Conservation (phyloP, 768 basidiomycete genomes). For the Suillus subalutaceus region DNA sequence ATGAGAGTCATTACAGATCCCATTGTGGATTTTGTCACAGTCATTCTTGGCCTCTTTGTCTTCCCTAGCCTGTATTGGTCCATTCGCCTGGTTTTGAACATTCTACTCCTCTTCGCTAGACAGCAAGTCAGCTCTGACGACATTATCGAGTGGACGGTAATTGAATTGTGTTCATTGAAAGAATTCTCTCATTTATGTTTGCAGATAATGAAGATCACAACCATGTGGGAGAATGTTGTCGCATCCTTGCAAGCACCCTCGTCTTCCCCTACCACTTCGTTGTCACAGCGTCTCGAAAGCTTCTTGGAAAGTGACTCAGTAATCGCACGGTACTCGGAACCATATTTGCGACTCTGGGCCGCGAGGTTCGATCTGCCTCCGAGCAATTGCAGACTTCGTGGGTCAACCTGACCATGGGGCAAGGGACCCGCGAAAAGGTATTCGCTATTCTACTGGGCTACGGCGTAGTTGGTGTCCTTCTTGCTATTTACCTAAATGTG, state of each 20-base stretch:
- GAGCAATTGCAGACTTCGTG: conserved; percentile 50
- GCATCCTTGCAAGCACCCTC: conserved; percentile 15
- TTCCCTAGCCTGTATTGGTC: conserved; percentile 44
- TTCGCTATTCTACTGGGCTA: conserved; percentile 82
- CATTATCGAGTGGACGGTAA: conserved; percentile 42
- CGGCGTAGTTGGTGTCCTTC: conserved; percentile 55
- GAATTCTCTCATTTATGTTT: conserved; percentile 9
- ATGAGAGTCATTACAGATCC: conserved; percentile 87
- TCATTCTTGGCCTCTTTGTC: conserved; percentile 50
- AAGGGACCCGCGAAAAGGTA: conserved; percentile 61
- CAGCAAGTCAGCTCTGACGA: conserved; percentile 35
- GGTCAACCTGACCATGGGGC: conserved; percentile 63
- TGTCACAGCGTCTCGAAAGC: conserved; percentile 31
- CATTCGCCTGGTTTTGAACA: conserved; percentile 28
- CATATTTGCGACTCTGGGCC: conserved; percentile 62
- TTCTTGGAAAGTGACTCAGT: conserved; percentile 41
- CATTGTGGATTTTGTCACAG: conserved; percentile 66
- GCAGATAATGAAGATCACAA: conserved; percentile 35
- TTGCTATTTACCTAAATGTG: conserved; percentile 74
- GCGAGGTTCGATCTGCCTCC: conserved; percentile 48
- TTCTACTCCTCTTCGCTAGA: conserved; percentile 29
- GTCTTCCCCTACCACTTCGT: conserved; percentile 19
- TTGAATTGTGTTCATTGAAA: background rate
- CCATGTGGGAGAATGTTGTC: conserved; percentile 27
- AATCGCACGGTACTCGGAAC: conserved; percentile 47